phyloP scores from a whole-genome alignment of 305 asterid genomes.

The Fraxinus greggii region DNA sequence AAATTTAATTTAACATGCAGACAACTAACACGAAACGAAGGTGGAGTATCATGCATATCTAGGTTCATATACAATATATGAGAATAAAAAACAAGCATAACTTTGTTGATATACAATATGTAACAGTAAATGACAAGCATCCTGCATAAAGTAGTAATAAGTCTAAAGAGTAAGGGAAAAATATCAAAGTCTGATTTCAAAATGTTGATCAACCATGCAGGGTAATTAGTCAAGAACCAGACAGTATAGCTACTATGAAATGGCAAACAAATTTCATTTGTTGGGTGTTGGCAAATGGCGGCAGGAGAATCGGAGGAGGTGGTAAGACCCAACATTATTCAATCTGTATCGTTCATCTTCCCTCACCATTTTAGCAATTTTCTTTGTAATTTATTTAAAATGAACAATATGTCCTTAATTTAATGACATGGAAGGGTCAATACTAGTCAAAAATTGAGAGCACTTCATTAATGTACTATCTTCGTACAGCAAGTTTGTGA shows the following conservation, averaged over 20 bases:
- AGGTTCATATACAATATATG: neutral
- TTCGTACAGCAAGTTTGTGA: neutral
- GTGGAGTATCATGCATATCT: neutral
- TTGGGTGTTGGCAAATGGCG: neutral
- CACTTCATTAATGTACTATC: neutral
- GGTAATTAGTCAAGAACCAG: neutral
- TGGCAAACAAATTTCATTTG: neutral
- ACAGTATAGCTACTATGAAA: neutral
- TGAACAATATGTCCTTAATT: neutral
- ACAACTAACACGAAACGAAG: conserved; percentile 4
- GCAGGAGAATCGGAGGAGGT: neutral
- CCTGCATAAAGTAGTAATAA: neutral
- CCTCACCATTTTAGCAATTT: neutral
- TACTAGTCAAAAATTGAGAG: neutral
- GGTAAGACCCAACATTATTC: neutral
- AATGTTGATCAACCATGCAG: neutral
- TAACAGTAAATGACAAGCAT: neutral
- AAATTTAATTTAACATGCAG: conserved; percentile 11
- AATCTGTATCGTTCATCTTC: neutral
- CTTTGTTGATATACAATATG: neutral
- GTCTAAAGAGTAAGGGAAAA: neutral
- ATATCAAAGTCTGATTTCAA: neutral
- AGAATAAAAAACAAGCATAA: neutral
- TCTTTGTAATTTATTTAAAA: neutral
- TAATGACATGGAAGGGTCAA: neutral